These are phyloP conservation scores for Linum tenue DNA, from an alignment of 345 rosid genomes.

Conservation along the genomic window DNA sequence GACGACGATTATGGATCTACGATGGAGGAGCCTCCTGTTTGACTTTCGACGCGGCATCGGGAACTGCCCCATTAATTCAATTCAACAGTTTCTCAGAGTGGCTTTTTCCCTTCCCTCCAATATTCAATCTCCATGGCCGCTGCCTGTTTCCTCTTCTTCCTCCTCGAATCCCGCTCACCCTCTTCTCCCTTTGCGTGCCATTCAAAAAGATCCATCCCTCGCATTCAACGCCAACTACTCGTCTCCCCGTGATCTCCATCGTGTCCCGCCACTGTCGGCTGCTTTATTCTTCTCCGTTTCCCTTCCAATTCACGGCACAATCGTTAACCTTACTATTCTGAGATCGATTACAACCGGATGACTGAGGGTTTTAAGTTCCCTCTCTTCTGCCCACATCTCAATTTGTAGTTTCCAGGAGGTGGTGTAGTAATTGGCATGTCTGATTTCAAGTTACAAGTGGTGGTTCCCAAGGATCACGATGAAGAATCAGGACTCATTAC, in stretches of 20 bases:
- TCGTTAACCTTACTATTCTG: neutral
- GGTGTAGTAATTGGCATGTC: conserved; percentile 28
- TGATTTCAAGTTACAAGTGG: conserved; percentile 34
- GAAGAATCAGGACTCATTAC: conserved; percentile 22
- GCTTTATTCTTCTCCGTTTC: neutral
- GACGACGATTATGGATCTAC: too few relatives aligned
- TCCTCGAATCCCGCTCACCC: conserved; percentile 11
- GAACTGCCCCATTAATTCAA: too few relatives aligned
- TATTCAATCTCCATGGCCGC: neutral
- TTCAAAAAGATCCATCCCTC: conserved; percentile 21
- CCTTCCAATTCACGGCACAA: neutral
- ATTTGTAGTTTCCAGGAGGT: conserved; percentile 18
- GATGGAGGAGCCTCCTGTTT: too few relatives aligned
- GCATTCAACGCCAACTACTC: neutral
- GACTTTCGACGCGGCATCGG: too few relatives aligned
- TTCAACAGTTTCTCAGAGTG: too few relatives aligned
- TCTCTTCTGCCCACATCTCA: neutral
- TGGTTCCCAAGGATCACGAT: conserved; percentile 26
- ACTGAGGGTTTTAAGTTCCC: neutral
- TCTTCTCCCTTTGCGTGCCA: conserved; percentile 43
- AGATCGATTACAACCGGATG: neutral
- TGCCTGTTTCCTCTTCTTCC: neutral
- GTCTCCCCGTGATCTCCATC: conserved; percentile 7
- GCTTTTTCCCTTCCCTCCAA: neutral
- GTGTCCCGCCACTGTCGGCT: neutral